Percentiles rank a stretch among this genome's conserved stretches.
Evolutionary conservation across 441 rosid species (phyloP).

Genomic region (Viola pubescens): DNA sequence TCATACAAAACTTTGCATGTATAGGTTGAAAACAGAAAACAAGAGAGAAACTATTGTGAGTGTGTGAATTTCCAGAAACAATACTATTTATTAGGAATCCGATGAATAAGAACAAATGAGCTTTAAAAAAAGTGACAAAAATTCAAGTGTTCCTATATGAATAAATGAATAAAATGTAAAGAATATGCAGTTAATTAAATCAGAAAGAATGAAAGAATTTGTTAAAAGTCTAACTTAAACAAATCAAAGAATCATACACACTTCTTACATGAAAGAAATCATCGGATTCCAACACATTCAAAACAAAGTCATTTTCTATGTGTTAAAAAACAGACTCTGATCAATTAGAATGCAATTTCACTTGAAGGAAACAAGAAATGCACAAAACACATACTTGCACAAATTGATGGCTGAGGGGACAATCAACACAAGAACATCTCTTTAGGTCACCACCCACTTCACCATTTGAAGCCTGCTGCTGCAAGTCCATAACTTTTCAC

Average conservation of each 20-base stretch:
- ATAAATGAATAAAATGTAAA: slow-evolving; percentile 15
- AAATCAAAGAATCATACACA: slow-evolving; percentile 12
- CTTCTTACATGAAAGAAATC: slow-evolving; percentile 54
- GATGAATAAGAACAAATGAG: slow-evolving; percentile 39
- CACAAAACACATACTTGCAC: slow-evolving; percentile 33
- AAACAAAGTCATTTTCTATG: slow-evolving; percentile 47
- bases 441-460: slow-evolving; percentile 32
- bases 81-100: slow-evolving; percentile 59
- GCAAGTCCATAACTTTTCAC: too few species aligned
- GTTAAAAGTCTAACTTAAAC: slow-evolving; percentile 17
- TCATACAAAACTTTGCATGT: slow-evolving; percentile 22
- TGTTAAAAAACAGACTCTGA: slow-evolving; percentile 24
- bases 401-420: slow-evolving; percentile 23
- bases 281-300: slow-evolving; percentile 81
- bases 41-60: slow-evolving; percentile 43
- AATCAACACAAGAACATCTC: slow-evolving; percentile 22
- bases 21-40: slow-evolving; percentile 23
- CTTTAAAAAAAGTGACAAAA: slow-evolving; percentile 21
- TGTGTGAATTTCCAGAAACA: slow-evolving; percentile 40
- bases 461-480: slow-evolving; percentile 23
- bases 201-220: slow-evolving; percentile 78
- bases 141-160: slow-evolving; percentile 34
- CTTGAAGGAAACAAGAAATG: slow-evolving; percentile 22
- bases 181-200: not conserved
- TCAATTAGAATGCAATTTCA: slow-evolving; percentile 30